A percentile compares a stretch with the other conserved stretches of the same genome.
These are phyloP conservation scores for Vickermania ingenoplastis DNA, from an alignment of 208 protist species.

Conservation along the genomic window DNA sequence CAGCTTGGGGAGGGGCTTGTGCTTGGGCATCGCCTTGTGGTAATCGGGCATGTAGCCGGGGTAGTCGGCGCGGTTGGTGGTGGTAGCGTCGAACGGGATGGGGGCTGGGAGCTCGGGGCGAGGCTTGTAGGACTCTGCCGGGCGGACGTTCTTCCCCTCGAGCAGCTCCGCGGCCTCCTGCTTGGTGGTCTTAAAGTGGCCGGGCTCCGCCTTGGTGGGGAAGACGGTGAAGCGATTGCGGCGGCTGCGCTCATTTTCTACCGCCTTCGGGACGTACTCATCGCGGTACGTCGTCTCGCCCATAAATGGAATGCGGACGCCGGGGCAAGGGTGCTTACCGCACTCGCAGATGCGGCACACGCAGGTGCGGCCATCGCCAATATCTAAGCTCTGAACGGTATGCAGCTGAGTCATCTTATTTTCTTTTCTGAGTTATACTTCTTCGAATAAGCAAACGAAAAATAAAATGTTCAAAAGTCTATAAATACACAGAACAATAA, in stretches of 20 bases:
- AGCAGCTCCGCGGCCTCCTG: constrained; percentile 80
- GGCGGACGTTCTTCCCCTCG: constrained; percentile 56
- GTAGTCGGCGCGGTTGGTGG: constrained; percentile 82
- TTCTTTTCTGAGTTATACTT: constrained; percentile 1
- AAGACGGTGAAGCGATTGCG: constrained; percentile 32
- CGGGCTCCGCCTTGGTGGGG: constrained; percentile 68
- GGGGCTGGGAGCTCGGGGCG: constrained; percentile 28
- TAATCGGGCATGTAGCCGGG: constrained; percentile 77
- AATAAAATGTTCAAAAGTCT: neutral
- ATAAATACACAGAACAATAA: no score
- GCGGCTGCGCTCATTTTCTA: constrained; percentile 38
- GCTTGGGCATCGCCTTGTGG: constrained; percentile 47
- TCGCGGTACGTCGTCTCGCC: constrained; percentile 82
- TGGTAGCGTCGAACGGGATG: constrained; percentile 76
- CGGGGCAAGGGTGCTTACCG: constrained; percentile 74
- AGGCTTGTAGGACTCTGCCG: constrained; percentile 82
- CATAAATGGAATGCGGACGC: constrained; percentile 66
- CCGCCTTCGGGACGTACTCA: constrained; percentile 76
- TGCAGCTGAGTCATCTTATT: constrained; percentile 74
- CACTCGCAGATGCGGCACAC: constrained; percentile 85
- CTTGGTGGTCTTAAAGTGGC: constrained; percentile 85
- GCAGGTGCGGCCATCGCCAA: constrained; percentile 82
- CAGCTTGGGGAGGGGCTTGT: constrained; percentile 70
- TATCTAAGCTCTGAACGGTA: constrained; percentile 81
- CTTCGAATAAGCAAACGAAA: neutral